Conservation (phyloP, 2,329 filamentous ascomycete species). For the Dothideomycetidae sp. region DNA sequence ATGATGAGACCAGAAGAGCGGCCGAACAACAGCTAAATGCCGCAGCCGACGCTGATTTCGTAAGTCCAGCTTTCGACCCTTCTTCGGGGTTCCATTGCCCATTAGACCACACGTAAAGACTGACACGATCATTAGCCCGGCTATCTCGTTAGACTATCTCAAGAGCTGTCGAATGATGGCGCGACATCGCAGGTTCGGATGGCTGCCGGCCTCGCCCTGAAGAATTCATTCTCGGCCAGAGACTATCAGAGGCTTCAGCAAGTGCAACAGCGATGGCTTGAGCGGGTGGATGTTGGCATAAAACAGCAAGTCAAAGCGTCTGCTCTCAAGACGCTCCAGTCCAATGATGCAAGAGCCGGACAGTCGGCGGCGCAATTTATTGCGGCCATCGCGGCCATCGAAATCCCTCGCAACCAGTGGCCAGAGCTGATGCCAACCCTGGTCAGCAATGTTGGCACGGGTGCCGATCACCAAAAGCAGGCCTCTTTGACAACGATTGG, state of each 20-base stretch:
- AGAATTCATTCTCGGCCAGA: slow-evolving; percentile 94
- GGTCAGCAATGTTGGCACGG: slow-evolving; percentile 84
- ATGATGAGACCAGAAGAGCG: slow-evolving; percentile 75
- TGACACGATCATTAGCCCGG: slow-evolving; percentile 48
- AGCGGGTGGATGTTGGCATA: slow-evolving; percentile 63
- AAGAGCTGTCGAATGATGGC: slow-evolving; percentile 84
- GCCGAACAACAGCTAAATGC: slow-evolving; percentile 89
- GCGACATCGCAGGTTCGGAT: slow-evolving; percentile 73
- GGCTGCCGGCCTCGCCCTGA: slow-evolving; percentile 88
- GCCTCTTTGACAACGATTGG: slow-evolving; percentile 90
- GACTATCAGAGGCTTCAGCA: slow-evolving; percentile 77
- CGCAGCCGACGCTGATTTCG: slow-evolving; percentile 90
- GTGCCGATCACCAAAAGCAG: slow-evolving; percentile 80
- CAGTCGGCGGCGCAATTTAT: slow-evolving; percentile 89
- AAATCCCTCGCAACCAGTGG: slow-evolving; percentile 89
- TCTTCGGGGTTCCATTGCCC: slow-evolving; percentile 5
- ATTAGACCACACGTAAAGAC: slow-evolving; percentile 6
- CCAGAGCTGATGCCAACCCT: slow-evolving; percentile 74
- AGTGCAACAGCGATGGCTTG: slow-evolving; percentile 86
- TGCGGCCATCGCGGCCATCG: slow-evolving; percentile 84
- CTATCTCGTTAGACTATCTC: slow-evolving; percentile 84
- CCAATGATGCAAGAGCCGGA: slow-evolving; percentile 67
- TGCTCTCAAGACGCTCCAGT: slow-evolving; percentile 74
- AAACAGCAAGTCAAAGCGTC: slow-evolving; percentile 81
- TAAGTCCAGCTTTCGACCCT: slow-evolving; percentile 38